Percentiles rank a stretch among this genome's conserved stretches.
Evolutionary conservation across 208 protist genomes (phyloP).

Genomic region (Leishmania lainsoni): DNA sequence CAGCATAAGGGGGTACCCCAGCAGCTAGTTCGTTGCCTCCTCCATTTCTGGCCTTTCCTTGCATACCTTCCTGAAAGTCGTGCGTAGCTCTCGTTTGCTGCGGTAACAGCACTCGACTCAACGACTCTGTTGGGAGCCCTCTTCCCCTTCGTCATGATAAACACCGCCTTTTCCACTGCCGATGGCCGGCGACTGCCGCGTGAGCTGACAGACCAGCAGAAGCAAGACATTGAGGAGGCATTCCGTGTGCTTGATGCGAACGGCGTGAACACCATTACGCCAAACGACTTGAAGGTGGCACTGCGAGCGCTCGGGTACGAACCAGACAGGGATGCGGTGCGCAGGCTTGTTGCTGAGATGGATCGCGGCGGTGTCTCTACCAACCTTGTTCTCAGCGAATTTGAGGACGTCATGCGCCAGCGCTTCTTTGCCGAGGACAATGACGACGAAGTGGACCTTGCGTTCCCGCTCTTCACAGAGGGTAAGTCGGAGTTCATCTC

Average conservation of each 20-base stretch:
- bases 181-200: constrained; percentile 66
- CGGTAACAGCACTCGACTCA: background rate
- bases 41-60: background rate
- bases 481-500: constrained; percentile 95
- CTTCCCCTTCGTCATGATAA: constrained; percentile 40
- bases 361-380: constrained; percentile 91
- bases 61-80: background rate
- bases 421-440: constrained; percentile 91
- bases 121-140: background rate
- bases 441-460: constrained; percentile 90
- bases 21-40: background rate
- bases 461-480: constrained; percentile 95
- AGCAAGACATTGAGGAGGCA: constrained; percentile 93
- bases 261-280: constrained; percentile 92
- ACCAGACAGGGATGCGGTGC: constrained; percentile 92
- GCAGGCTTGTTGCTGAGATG: constrained; percentile 91
- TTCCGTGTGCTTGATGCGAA: constrained; percentile 97
- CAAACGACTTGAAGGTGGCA: constrained; percentile 94
- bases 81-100: background rate
- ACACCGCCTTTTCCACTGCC: constrained; percentile 52
- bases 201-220: constrained; percentile 87
- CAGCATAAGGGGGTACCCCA: background rate
- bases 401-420: constrained; percentile 90
- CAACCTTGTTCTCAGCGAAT: constrained; percentile 90
- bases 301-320: constrained; percentile 96